Base-by-base conservation (phyloP, 805 yeast species). In the Lipomyces mesembrius region DNA sequence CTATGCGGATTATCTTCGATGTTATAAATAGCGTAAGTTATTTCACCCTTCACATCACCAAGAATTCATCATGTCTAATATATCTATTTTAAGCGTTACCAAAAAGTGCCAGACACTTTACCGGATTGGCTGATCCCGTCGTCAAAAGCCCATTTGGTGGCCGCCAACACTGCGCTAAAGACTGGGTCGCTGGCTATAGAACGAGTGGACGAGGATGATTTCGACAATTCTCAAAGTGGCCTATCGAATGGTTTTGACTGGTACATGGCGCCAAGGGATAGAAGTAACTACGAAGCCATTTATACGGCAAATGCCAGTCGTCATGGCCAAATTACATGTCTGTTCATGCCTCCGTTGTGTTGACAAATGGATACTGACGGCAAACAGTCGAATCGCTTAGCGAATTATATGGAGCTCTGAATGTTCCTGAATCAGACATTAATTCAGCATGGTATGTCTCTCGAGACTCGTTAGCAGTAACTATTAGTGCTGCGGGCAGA, bases 91-190 rank as follows among this genome's bases (percentile, higher is more conserved):
- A 43, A 66, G 71, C 69, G 63, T 14, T 49, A 57, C 27, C 43
- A 82, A 20, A 78, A 80, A 22, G 81, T 93, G 5, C 99, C 99
- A 0, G 77, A 80, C 29, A 83, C 83, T 59, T 82, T 95, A 65
- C 99, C 99, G 1, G 87, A 85, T 57, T 94, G 98, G 98, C 84
- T 95, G 67, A 85, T 95, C 67, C 99, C 99, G 0, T 88, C 94
- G 6, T 86, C 91, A 61, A 95, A 95, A 75, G 87, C 89, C 20
- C 96, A 91, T 74, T 80, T 95, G 69, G 85, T 94, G 65, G 90
- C 90, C 67, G 97, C 97, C 49, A 91, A 92, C 77, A 82, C 81
- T 68, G 95, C 96, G 14, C 81, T 87, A 71, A 71, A 75, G 68
- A 60, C 78, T 68, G 78, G 77, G 64, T 72, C 74, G 56, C 54